Percentiles rank a stretch among this genome's conserved stretches.
Evolutionary conservation across 2,329 filamentous ascomycete species (phyloP).

Genomic region (Epichloe gansuensis): DNA sequence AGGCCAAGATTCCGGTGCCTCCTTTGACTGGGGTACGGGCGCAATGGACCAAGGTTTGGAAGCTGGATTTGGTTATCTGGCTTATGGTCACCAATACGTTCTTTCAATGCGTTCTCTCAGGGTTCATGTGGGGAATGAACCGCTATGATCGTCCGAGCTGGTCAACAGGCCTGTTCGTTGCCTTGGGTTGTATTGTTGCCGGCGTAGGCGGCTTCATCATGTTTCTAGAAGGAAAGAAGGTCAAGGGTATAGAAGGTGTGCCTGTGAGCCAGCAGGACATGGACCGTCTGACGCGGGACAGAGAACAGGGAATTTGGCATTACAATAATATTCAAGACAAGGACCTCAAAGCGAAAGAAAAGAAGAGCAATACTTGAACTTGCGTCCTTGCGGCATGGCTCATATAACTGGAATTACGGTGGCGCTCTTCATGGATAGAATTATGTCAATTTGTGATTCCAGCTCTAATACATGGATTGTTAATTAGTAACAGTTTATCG

Average conservation of each 20-base stretch:
- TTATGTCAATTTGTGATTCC: no score
- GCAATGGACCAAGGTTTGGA: slow-evolving; percentile 56
- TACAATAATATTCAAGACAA: slow-evolving; percentile 33
- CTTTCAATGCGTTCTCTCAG: slow-evolving; percentile 59
- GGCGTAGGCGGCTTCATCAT: slow-evolving; percentile 57
- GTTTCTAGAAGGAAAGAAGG: slow-evolving; percentile 57
- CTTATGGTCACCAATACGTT: slow-evolving; percentile 69
- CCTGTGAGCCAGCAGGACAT: slow-evolving; percentile 45
- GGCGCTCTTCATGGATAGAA: no score
- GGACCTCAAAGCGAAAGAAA: slow-evolving; percentile 11
- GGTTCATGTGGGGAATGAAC: slow-evolving; percentile 75
- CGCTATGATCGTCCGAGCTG: slow-evolving; percentile 63
- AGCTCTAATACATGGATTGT: no score
- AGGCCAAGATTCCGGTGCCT: slow-evolving; percentile 47
- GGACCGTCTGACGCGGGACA: slow-evolving; percentile 37
- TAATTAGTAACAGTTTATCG: no score
- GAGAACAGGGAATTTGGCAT: slow-evolving; percentile 43
- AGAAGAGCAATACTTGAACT: neutral
- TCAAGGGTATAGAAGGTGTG: slow-evolving; percentile 62
- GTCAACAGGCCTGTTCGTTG: slow-evolving; percentile 71
- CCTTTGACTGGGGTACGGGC: slow-evolving; percentile 64
- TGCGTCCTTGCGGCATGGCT: neutral
- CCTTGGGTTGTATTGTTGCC: slow-evolving; percentile 57
- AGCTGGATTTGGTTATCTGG: slow-evolving; percentile 70
- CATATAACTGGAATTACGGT: no score